Conservation (phyloP, 2,329 filamentous ascomycete species). For the Arthrobotrys entomopaga region DNA sequence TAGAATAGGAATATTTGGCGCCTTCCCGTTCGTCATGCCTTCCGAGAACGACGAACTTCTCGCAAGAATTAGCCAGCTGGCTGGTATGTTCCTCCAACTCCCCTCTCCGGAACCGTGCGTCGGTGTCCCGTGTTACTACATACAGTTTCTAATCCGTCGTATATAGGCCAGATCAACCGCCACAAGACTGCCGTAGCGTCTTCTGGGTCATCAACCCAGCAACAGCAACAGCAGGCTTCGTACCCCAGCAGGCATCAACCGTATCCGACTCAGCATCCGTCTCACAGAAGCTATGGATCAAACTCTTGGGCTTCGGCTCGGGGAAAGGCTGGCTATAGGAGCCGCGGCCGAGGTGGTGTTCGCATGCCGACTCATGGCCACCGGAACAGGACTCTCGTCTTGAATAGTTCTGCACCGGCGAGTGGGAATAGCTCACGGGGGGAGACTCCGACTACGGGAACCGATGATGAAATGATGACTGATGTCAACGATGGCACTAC, state of each 20-base stretch:
- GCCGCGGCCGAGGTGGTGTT: slow-evolving; percentile 37
- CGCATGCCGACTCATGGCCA: slow-evolving; percentile 49
- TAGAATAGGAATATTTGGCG: slow-evolving; percentile 5
- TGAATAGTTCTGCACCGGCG: slow-evolving; percentile 39
- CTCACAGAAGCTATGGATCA: slow-evolving; percentile 32
- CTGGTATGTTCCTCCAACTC: slow-evolving; percentile 63
- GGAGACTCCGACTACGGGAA: slow-evolving; percentile 42
- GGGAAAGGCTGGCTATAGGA: slow-evolving; percentile 26
- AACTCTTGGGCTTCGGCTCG: slow-evolving; percentile 32
- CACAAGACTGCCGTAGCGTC: slow-evolving; percentile 69
- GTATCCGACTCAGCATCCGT: slow-evolving; percentile 38
- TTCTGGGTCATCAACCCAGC: slow-evolving; percentile 60
- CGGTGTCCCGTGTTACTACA: no score
- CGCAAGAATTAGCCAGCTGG: slow-evolving; percentile 69
- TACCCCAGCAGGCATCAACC: slow-evolving; percentile 55
- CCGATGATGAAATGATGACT: slow-evolving; percentile 44
- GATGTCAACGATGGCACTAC: slow-evolving; percentile 29
- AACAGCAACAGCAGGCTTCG: slow-evolving; percentile 62
- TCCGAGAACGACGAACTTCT: slow-evolving; percentile 69
- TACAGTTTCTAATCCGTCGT: slow-evolving; percentile 25
- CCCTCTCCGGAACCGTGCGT: slow-evolving; percentile 26
- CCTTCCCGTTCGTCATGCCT: slow-evolving; percentile 61
- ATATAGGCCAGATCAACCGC: slow-evolving; percentile 78
- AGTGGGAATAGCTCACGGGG: slow-evolving; percentile 42
- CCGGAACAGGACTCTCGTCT: slow-evolving; percentile 48